Conservation (phyloP, 2,329 filamentous ascomycete genomes). For the Pseudodiploospora longispora region DNA sequence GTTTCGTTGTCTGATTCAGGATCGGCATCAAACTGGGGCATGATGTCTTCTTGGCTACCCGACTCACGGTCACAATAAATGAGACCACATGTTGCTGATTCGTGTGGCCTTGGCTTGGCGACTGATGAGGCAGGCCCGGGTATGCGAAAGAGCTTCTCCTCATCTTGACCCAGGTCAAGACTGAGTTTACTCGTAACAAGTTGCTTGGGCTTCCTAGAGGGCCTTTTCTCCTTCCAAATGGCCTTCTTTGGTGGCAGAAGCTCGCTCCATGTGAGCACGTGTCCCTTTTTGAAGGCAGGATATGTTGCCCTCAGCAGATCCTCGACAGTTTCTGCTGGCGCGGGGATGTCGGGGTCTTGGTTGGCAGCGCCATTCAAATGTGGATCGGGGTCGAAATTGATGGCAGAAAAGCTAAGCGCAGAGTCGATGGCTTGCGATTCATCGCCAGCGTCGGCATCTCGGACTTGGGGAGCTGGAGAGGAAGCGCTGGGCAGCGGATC, state of each 20-base stretch:
- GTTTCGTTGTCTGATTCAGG: constrained; percentile 52
- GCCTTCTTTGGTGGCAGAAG: constrained; percentile 76
- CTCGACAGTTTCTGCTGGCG: constrained; percentile 62
- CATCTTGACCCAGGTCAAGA: constrained; percentile 76
- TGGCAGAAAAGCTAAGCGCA: constrained; percentile 28
- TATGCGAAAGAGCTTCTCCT: constrained; percentile 79
- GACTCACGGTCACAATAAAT: constrained; percentile 36
- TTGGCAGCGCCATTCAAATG: constrained; percentile 38
- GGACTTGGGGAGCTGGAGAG: constrained; percentile 37
- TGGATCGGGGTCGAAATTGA: constrained; percentile 42
- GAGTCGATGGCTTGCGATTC: constrained; percentile 24
- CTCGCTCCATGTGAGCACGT: constrained; percentile 70
- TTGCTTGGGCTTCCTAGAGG: constrained; percentile 69
- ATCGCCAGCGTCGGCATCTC: constrained; percentile 29
- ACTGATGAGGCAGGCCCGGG: constrained; percentile 46
- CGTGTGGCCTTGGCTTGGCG: constrained; percentile 50
- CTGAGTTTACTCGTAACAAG: constrained; percentile 81
- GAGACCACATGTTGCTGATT: constrained; percentile 40
- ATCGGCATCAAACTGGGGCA: constrained; percentile 38
- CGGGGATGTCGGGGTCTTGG: constrained; percentile 56
- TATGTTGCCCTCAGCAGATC: constrained; percentile 74
- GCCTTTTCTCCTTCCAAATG: constrained; percentile 69
- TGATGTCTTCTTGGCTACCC: constrained; percentile 24
- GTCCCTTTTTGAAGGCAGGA: constrained; percentile 70
- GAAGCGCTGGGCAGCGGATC: constrained; percentile 33